Percentiles rank a stretch among this genome's conserved stretches.
phyloP scores from a whole-genome alignment of 257 asterid genomes.

The Eucommia ulmoides region DNA sequence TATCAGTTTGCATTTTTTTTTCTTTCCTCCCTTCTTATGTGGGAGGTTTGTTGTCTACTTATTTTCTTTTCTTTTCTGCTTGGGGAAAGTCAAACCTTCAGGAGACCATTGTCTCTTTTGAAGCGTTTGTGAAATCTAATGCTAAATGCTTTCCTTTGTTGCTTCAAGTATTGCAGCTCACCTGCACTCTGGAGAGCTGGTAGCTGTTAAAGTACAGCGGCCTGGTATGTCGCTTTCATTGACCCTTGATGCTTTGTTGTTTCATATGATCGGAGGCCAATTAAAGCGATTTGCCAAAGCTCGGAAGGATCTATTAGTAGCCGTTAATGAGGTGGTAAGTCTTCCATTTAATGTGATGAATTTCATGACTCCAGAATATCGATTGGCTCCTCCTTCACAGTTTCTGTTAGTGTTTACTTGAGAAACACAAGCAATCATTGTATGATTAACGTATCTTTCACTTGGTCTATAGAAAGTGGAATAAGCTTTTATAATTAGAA shows the following conservation, averaged over 20 bases:
- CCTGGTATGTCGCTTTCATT: conserved; percentile 83
- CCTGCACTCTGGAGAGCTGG: conserved; percentile 96
- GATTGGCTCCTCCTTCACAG: neutral
- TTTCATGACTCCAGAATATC: neutral
- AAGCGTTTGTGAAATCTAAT: conserved; percentile 3
- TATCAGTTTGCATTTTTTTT: too few species aligned
- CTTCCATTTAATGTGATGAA: conserved; percentile 1
- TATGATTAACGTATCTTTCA: neutral
- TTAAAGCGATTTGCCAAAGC: conserved; percentile 94
- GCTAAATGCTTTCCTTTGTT: conserved; percentile 15
- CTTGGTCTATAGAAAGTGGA: neutral
- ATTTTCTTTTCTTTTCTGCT: too few species aligned
- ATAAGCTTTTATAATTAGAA: too few species aligned
- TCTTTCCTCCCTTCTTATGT: too few species aligned
- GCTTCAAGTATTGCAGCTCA: conserved; percentile 94
- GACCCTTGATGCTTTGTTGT: conserved; percentile 88
- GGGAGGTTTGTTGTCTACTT: too few species aligned
- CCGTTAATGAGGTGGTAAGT: conserved; percentile 96
- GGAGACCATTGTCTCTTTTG: too few species aligned
- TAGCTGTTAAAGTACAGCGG: conserved; percentile 98
- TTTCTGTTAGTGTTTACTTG: neutral
- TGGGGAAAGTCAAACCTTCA: too few species aligned
- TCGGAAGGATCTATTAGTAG: conserved; percentile 88
- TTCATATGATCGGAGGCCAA: conserved; percentile 96
- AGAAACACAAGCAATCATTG: neutral